Base-by-base conservation (phyloP, 2,329 filamentous ascomycete genomes). In the Thielaviopsis cerberus region DNA sequence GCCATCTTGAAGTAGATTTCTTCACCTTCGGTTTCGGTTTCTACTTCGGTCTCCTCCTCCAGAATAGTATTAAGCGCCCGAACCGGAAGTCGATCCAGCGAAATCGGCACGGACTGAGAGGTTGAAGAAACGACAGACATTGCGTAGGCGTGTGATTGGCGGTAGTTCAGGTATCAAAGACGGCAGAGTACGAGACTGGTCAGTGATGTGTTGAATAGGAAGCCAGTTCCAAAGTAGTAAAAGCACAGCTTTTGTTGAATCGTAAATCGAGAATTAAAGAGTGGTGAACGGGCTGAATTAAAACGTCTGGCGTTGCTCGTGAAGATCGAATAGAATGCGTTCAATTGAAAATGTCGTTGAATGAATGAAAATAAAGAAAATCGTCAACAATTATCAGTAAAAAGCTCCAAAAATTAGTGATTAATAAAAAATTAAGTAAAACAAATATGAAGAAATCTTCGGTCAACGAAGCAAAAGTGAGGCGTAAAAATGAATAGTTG, bases 41-140 rank as follows among this genome's bases (percentile, higher is more conserved):
- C 50, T 13, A 41, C 55, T 24, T 48, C 27, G 10, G 34, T 41
- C n/a, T 75, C 72, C 66, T 79, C 78, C 66, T 82, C 79, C 65
- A 81, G 78, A 79, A 82, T 81, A 62, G 79, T 78, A 80, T 81
- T 81, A 80, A 82, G 78, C 62, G 69, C 69, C 69, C 71, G 66
- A 69, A 70, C 70, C 75, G 75, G 58, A 25, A 53, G 60, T 72
- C 77, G 77, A 68, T 67, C 78, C 75, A 72, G 78, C 78, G 74
- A 74, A 71, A 75, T 71, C 62, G 75, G 74, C 63, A 70, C 71
- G 66, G 74, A 69, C 65, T 69, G 70, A 13, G 34, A 41, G 4
- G 34, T 41, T 41, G 34, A 41, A 41, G 34, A 41, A 17, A n/a
- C 15, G 10, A 10, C 15, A 41, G 34, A 41, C 34, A 41, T 41